Evolutionary conservation across 2,329 filamentous ascomycete species (phyloP), one percentile per base, ranked within the genome.

Genomic region (Colletotrichum shisoi): DNA sequence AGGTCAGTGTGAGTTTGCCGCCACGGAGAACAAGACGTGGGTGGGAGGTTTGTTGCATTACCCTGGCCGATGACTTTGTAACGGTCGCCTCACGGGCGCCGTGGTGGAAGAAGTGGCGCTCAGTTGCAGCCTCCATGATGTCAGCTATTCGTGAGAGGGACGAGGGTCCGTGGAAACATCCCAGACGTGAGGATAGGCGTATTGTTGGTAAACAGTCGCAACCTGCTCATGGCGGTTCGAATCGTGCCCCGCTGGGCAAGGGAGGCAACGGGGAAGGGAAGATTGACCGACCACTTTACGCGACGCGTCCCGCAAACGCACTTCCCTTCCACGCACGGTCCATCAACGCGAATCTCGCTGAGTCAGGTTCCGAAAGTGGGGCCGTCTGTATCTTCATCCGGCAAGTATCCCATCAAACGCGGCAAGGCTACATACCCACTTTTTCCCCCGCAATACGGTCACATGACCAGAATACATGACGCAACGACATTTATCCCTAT

Each of bases 41-140:
- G 13, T 34, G 19, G 49, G 2, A 2, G 7, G 21, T 7, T 15
- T 8, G 15, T 44, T 45, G 48, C 73, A 13, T 68, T 73, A 70
- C 53, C 62, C 68, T 21, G 19, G 48, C 60, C 39, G 60, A 51
- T 5, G 37, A 44, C 42, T 70, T 46, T 27, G 39, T 45, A 1
- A 45, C 39, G 1, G 13, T 49, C 17, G 62, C 39, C 37, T 56
- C 56, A 31, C 40, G 19, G 2, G 46, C 73, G 34, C 80, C 80
- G 57, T 87, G 84, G 24, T 79, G 68, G 71, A 82, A 85, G 70
- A 87, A 87, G 71, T 87, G 84, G 8, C 74, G 76, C 58, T 76
- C 76, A 31, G 79, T 82, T 11, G 78, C 78, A 12, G 73, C 72
- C 67, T 85, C 82, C 83, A 85, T 85, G n/a, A 44, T 69, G 44